Conservation (phyloP, 345 rosid species). For the Eucalyptus erythrocorys region DNA sequence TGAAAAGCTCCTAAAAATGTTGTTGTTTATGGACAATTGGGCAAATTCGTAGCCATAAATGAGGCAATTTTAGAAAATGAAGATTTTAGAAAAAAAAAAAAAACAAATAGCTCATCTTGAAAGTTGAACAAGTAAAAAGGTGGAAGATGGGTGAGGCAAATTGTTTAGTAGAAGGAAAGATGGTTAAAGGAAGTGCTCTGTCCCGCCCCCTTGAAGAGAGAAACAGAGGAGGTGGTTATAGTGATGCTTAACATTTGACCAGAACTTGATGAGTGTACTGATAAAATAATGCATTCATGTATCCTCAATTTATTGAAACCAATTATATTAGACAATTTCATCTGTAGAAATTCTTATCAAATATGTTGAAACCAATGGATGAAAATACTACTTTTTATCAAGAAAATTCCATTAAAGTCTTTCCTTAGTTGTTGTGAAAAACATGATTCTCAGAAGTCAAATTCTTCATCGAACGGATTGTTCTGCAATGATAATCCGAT, state of each 20-base stretch:
- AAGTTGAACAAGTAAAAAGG: not conserved
- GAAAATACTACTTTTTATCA: not conserved
- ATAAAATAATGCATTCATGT: not conserved
- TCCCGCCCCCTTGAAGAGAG: not conserved
- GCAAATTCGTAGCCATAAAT: not conserved
- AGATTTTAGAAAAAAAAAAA: not conserved
- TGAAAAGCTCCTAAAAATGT: not conserved
- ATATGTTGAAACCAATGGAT: not conserved
- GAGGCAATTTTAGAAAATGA: not conserved
- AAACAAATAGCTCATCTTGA: not conserved
- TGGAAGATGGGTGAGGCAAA: not conserved
- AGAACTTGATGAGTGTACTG: accelerated
- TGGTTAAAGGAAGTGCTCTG: not conserved
- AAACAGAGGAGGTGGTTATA: not conserved
- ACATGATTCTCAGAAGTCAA: not conserved
- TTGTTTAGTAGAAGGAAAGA: not conserved
- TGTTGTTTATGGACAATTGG: not conserved
- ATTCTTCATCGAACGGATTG: not conserved
- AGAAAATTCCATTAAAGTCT: not conserved
- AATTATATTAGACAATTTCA: not conserved
- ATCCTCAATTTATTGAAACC: not conserved
- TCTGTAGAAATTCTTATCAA: accelerated
- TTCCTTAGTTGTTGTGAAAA: not conserved
- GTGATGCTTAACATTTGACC: not conserved
- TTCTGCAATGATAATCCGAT: accelerated